Percentiles rank a stretch among this genome's conserved stretches.
These are phyloP conservation scores for Priceomyces carsonii DNA, from an alignment of 805 yeast species.

Conservation along the genomic window DNA sequence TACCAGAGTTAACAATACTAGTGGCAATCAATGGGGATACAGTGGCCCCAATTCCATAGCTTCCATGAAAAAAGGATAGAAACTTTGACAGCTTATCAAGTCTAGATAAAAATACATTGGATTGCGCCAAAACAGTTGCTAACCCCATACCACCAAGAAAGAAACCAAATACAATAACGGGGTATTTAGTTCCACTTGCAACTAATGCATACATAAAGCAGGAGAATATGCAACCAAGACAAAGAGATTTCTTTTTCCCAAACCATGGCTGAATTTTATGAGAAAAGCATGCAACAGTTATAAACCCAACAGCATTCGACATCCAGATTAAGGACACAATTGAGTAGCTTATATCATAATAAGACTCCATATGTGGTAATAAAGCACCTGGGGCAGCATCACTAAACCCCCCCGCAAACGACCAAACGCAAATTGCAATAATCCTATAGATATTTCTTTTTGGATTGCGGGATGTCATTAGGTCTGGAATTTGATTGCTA, in stretches of 20 bases:
- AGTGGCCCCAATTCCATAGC: constrained; percentile 74
- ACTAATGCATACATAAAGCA: constrained; percentile 46
- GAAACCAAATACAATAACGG: constrained; percentile 49
- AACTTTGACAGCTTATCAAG: constrained; percentile 55
- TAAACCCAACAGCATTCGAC: constrained; percentile 27
- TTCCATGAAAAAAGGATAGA: constrained; percentile 65
- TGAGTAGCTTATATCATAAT: constrained; percentile 23
- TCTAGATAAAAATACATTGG: constrained; percentile 51
- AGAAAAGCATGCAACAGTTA: constrained; percentile 22
- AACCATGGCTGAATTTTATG: constrained; percentile 24
- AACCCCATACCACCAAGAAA: constrained; percentile 61
- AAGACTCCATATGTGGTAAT: constrained; percentile 24
- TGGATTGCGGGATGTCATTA: constrained; percentile 37
- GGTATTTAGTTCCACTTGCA: constrained; percentile 50
- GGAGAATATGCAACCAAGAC: constrained; percentile 35
- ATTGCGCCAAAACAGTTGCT: constrained; percentile 51
- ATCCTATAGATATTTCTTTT: constrained; percentile 20
- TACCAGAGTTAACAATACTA: constrained; percentile 47
- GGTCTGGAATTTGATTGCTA: not conserved
- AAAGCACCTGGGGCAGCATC: constrained; percentile 32
- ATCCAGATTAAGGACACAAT: constrained; percentile 30
- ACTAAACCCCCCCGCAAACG: constrained; percentile 19
- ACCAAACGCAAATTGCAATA: constrained; percentile 18
- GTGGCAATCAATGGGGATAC: constrained; percentile 67
- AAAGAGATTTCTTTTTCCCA: constrained; percentile 19